Base-by-base conservation (phyloP, 2,329 filamentous ascomycete genomes). In the Phialemoniopsis sp. region DNA sequence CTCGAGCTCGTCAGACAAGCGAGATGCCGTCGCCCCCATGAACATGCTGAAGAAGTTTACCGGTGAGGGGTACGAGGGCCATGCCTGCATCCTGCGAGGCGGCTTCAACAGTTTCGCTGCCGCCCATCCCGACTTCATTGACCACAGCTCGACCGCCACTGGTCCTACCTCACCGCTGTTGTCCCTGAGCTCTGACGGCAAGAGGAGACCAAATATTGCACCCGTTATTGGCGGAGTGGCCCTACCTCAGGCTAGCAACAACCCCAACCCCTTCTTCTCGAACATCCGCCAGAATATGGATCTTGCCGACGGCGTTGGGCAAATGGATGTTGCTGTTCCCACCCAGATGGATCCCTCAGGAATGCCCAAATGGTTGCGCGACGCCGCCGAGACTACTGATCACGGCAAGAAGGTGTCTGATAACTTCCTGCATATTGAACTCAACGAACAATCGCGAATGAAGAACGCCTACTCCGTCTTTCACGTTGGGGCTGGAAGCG, bases 211-310 rank as follows among this genome's bases (percentile, higher is more conserved):
- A 5, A 66, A 61, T 10, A 59, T 89, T 30, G 77, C 84, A 2
- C 87, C 87, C 2, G 85, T 95, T n/a, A 86, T 89, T 42, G 93
- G 91, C 42, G 91, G 91, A 7, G 95, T 95, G 46, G 78, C 80
- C 43, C 80, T 97, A 58, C 93, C 93, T 2, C 68, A 69, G 30
- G 73, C 78, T 1, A 74, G 80, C 47, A 81, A 80, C 43, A 78
- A 80, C 1, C 74, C 81, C 0, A 95, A 94, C 52, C 90, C 91
- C 0, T 97, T 98, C 67, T 97, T 97, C 60, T 82, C 82, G 45
- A 97, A 96, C 48, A 97, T 98, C 51, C 82, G 93, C 32, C 93
- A 97, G 59, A 95, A 97, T 47, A 91, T 94, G 79, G 93, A 97
- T 55, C 71, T 98, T 14, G 85, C 94, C 26, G 89, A 89, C 49